phyloP scores from a whole-genome alignment of 345 rosid species.

The Cardamine resedifolia region DNA sequence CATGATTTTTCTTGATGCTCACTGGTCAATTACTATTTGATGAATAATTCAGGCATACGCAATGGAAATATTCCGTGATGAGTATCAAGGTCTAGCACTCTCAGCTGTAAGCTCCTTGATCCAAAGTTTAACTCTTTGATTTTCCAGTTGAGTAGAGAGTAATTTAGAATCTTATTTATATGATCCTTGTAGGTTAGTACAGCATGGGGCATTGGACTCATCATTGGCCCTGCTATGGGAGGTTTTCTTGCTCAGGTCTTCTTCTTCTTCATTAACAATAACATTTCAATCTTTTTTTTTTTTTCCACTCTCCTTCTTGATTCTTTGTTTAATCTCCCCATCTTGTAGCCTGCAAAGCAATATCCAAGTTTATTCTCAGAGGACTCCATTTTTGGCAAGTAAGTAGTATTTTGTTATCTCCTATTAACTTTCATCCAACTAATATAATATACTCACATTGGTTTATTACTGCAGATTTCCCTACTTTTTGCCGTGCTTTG shows the following conservation, averaged over 20 bases:
- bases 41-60: constrained; percentile 72
- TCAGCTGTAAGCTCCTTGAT: constrained; percentile 61
- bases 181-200: constrained; percentile 67
- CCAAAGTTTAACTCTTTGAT: not conserved
- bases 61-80: constrained; percentile 65
- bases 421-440: not conserved
- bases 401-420: constrained; percentile 12
- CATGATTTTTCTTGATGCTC: not conserved
- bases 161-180: not conserved
- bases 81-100: constrained; percentile 78
- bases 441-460: not conserved
- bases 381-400: constrained; percentile 76
- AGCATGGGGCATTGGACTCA: constrained; percentile 94
- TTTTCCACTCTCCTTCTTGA: not conserved
- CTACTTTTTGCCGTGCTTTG: constrained; percentile 70
- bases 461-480: constrained; percentile 64
- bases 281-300: not conserved
- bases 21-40: not conserved
- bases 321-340: not conserved
- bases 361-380: constrained; percentile 65
- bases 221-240: constrained; percentile 95
- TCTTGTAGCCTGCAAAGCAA: constrained; percentile 78
- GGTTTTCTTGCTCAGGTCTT: constrained; percentile 94
- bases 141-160: not conserved
- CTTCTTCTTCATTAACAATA: constrained; percentile 28